Evolutionary conservation across 2,329 filamentous ascomycete genomes (phyloP).

Genomic region (Talaromyces sp.): DNA sequence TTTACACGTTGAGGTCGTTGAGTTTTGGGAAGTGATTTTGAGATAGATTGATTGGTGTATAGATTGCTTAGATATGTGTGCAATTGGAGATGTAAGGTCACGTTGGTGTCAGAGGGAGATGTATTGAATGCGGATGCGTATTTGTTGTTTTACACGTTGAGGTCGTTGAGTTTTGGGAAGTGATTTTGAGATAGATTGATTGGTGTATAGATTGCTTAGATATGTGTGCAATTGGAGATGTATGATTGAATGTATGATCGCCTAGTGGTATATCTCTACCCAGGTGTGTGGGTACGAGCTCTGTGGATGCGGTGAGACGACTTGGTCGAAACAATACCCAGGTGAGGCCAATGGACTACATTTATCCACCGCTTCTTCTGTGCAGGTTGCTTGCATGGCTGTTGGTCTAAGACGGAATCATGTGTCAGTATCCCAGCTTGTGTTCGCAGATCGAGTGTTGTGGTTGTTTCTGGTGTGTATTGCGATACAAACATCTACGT

Average conservation of each 20-base stretch:
- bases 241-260: not conserved
- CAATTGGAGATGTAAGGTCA: slow-evolving; percentile 74
- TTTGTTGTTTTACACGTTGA: slow-evolving; percentile 71
- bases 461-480: too few relatives aligned
- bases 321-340: too few relatives aligned
- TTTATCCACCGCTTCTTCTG: too few relatives aligned
- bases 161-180: slow-evolving; percentile 26
- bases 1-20: slow-evolving; percentile 58
- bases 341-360: too few relatives aligned
- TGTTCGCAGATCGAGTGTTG: too few relatives aligned
- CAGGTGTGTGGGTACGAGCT: too few relatives aligned
- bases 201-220: not conserved
- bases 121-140: slow-evolving; percentile 86
- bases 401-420: too few relatives aligned
- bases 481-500: too few relatives aligned
- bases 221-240: not conserved
- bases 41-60: not conserved
- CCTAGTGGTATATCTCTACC: not conserved
- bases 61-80: not conserved
- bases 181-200: not conserved
- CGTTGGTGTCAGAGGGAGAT: slow-evolving; percentile 75
- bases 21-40: slow-evolving; percentile 14
- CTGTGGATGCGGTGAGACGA: too few relatives aligned
- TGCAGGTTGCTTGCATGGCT: too few relatives aligned
- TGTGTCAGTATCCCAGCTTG: too few relatives aligned